Evolutionary conservation across 148 eudicot species (phyloP), one percentile per base, ranked within the genome.

Genomic region (Gaultheria prostrata): DNA sequence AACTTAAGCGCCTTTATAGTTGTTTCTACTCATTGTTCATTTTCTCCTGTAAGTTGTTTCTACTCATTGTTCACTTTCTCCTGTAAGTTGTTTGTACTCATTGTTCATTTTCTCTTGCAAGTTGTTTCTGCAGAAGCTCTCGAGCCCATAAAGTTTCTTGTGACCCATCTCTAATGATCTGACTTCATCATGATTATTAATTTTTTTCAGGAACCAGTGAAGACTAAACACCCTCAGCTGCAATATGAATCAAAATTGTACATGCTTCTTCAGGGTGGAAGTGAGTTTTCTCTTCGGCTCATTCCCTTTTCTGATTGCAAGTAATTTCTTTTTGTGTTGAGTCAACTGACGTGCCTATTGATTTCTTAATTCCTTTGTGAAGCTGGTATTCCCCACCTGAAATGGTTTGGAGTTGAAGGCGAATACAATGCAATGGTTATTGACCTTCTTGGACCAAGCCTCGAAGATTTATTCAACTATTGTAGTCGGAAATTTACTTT

Each of bases 381-480:
- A 94, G 98, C 98, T 76, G 98, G 98, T 57, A 86, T 94, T 82
- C 91, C 98, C 53, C 90, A 83, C 85, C 89, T 94, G 35, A 94
- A 94, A 88, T 94, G 95, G 95, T 94, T 88, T 87, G 98, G 98
- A 88, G 91, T 91, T 65, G 98, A 94, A 84, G 92, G 92, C 50
- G 98, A 94, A 77, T 88, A 91, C 88, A 94, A 90, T 84, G 88
- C 89, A 83, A 94, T 94, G 98, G 98, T 92, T 85, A 94, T 94
- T 86, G 98, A 94, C 85, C 96, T 94, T 88, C 92, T 94, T 57
- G 98, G 98, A 74, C 98, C 98, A 39, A 94, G 98, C 84, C 76
- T 94, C 83, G 98, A 94, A 85, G 98, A 94, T 81, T 85, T 94
- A n/a, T 94, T 94, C 84, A 94, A 94, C 85, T 94, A 94, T 76